Conservation (phyloP, 2,329 filamentous ascomycete genomes). For the Nemania diffusa region DNA sequence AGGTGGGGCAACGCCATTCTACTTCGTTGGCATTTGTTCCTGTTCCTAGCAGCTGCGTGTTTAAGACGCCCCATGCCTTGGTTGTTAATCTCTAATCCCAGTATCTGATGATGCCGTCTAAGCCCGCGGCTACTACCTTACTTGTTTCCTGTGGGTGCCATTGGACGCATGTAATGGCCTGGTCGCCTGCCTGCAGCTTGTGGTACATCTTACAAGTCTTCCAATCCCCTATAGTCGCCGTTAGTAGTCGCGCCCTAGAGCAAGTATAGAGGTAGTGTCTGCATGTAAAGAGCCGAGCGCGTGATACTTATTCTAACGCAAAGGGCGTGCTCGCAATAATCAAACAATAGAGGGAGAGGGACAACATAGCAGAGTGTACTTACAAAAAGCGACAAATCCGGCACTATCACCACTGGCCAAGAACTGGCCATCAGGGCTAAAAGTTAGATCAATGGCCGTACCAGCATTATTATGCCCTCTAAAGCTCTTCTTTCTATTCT, state of each 20-base stretch:
- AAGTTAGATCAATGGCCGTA: slow-evolving; percentile 88
- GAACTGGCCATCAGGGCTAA: slow-evolving; percentile 92
- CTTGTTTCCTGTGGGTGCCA: slow-evolving; percentile 99
- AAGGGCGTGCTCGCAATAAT: not conserved
- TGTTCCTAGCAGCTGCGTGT: not conserved
- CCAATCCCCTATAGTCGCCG: slow-evolving; percentile 75
- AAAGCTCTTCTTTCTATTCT: slow-evolving; percentile 97
- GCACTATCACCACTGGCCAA: slow-evolving; percentile 86
- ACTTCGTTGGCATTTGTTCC: not conserved
- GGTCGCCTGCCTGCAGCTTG: slow-evolving; percentile 87
- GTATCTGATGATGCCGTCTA: slow-evolving; percentile 89
- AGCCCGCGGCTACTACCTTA: slow-evolving; percentile 89
- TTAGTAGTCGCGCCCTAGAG: slow-evolving; percentile 17
- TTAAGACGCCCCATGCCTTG: not conserved
- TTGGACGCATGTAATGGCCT: slow-evolving; percentile 84
- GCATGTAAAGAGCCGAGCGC: not conserved
- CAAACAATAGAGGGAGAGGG: not conserved
- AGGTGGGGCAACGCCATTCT: not conserved
- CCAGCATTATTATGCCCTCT: slow-evolving; percentile 96
- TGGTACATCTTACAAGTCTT: slow-evolving; percentile 99
- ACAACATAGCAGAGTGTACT: slow-evolving; percentile 12
- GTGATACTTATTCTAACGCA: no score
- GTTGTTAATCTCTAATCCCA: slow-evolving; percentile 75
- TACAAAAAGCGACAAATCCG: slow-evolving; percentile 87
- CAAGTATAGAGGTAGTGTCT: not conserved